phyloP scores from a whole-genome alignment of 805 yeast genomes.

The Metschnikowia gruessii region DNA sequence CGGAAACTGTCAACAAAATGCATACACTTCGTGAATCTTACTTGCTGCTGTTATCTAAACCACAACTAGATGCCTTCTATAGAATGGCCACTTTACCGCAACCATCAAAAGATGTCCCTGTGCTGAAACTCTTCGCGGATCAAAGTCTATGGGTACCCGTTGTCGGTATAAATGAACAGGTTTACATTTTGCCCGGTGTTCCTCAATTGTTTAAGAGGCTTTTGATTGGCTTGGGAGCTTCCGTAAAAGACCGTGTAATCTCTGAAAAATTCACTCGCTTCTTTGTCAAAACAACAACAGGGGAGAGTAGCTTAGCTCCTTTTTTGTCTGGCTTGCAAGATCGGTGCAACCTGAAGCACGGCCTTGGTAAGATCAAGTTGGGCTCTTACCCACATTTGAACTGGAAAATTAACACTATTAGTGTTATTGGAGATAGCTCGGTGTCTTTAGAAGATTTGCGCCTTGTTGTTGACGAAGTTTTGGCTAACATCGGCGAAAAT shows the following conservation, averaged over 20 bases:
- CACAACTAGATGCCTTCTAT: slow-evolving; percentile 58
- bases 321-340: slow-evolving; percentile 52
- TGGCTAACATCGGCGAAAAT: slow-evolving; percentile 41
- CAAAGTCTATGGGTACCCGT: slow-evolving; percentile 81
- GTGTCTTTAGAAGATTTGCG: slow-evolving; percentile 32
- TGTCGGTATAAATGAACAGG: slow-evolving; percentile 60
- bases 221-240: slow-evolving; percentile 43
- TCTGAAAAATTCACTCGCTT: slow-evolving; percentile 36
- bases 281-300: slow-evolving; percentile 57
- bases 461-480: slow-evolving; percentile 45
- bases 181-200: slow-evolving; percentile 79
- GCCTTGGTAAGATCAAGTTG: slow-evolving; percentile 49
- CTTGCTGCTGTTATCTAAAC: slow-evolving; percentile 30
- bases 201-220: slow-evolving; percentile 67
- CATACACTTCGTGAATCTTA: slow-evolving; percentile 40
- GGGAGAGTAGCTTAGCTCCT: slow-evolving; percentile 71
- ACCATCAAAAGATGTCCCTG: slow-evolving; percentile 22
- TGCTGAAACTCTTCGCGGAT: slow-evolving; percentile 40
- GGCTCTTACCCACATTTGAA: slow-evolving; percentile 85
- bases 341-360: slow-evolving; percentile 29
- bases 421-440: slow-evolving; percentile 61
- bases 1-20: slow-evolving; percentile 62
- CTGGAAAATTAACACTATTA: slow-evolving; percentile 62
- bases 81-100: slow-evolving; percentile 80
- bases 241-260: slow-evolving; percentile 27